Percentiles rank a stretch among this genome's conserved stretches.
Conservation (phyloP, 495 filamentous ascomycete species). For the Opeltia flavorubescens region DNA sequence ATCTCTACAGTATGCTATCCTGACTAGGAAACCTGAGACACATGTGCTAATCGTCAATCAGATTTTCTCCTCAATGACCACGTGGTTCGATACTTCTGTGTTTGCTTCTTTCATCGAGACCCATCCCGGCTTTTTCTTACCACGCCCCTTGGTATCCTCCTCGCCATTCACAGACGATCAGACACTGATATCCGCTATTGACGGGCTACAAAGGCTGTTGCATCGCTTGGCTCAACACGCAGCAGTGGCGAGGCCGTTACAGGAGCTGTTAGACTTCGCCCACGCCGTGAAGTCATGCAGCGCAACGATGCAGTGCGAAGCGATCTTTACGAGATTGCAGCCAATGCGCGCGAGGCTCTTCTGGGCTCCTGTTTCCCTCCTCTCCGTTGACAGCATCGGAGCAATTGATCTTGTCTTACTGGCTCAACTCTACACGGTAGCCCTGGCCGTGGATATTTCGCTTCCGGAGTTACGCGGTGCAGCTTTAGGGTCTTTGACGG, state of each 20-base stretch:
- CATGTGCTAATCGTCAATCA: slow-evolving; percentile 28
- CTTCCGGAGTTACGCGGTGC: slow-evolving; percentile 83
- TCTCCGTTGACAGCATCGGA: slow-evolving; percentile 35
- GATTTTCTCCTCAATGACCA: slow-evolving; percentile 82
- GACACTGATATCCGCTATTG: slow-evolving; percentile 49
- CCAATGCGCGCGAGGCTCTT: slow-evolving; percentile 84
- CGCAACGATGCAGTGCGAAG: slow-evolving; percentile 41
- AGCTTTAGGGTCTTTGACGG: slow-evolving; percentile 65
- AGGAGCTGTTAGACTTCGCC: slow-evolving; percentile 69
- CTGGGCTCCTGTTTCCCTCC: slow-evolving; percentile 74
- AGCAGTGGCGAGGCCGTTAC: slow-evolving; percentile 58
- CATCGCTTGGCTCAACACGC: slow-evolving; percentile 55
- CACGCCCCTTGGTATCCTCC: slow-evolving; percentile 48
- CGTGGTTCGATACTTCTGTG: slow-evolving; percentile 80
- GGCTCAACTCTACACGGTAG: slow-evolving; percentile 81
- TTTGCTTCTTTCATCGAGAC: slow-evolving; percentile 74
- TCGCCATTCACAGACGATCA: slow-evolving; percentile 52
- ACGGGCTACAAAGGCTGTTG: slow-evolving; percentile 57
- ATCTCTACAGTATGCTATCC: slow-evolving; percentile 56
- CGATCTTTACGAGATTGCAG: slow-evolving; percentile 79
- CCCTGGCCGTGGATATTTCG: slow-evolving; percentile 72
- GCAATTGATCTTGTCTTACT: slow-evolving; percentile 42
- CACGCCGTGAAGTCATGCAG: slow-evolving; percentile 62
- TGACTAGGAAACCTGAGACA: background rate
- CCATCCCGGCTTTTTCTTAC: slow-evolving; percentile 24